Evolutionary conservation across 2,329 filamentous ascomycete genomes (phyloP).

Genomic region (Aspergillus ruber): DNA sequence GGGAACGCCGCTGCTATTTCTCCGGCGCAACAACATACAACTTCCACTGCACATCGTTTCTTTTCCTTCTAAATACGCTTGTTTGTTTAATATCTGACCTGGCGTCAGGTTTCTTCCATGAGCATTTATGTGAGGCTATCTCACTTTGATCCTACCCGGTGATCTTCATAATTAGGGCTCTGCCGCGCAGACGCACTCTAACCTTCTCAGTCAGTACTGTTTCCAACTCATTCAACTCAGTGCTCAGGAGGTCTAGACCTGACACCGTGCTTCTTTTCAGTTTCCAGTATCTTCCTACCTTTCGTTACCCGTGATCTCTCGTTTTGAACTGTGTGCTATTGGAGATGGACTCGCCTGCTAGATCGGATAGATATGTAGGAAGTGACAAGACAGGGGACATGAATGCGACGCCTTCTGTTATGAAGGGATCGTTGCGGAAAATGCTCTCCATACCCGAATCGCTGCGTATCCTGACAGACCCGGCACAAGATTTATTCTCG

Average conservation of each 20-base stretch:
- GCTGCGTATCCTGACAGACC: slow-evolving; percentile 16
- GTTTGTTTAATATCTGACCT: background rate
- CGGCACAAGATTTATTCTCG: slow-evolving; percentile 10
- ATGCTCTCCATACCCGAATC: slow-evolving; percentile 13
- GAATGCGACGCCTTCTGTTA: background rate
- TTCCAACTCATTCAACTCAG: background rate
- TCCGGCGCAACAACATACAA: background rate
- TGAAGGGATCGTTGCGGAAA: slow-evolving; percentile 2
- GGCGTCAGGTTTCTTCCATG: background rate
- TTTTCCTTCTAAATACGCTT: background rate
- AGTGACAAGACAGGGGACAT: no score
- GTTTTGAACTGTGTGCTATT: background rate
- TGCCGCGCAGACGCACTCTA: background rate
- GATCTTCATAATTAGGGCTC: background rate
- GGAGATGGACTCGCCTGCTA: background rate
- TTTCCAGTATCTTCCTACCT: no score
- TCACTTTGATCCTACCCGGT: background rate
- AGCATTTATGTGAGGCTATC: background rate
- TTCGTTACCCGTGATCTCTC: no score
- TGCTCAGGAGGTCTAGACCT: no score
- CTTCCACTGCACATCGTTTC: background rate
- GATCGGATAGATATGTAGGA: background rate
- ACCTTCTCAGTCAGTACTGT: no score
- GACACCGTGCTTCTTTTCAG: no score
- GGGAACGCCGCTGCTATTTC: background rate